A percentile compares a stretch with the other conserved stretches of the same genome.
These are phyloP conservation scores for Chloris gayana DNA, from an alignment of 176 grass and related monocot genomes.

Conservation along the genomic window DNA sequence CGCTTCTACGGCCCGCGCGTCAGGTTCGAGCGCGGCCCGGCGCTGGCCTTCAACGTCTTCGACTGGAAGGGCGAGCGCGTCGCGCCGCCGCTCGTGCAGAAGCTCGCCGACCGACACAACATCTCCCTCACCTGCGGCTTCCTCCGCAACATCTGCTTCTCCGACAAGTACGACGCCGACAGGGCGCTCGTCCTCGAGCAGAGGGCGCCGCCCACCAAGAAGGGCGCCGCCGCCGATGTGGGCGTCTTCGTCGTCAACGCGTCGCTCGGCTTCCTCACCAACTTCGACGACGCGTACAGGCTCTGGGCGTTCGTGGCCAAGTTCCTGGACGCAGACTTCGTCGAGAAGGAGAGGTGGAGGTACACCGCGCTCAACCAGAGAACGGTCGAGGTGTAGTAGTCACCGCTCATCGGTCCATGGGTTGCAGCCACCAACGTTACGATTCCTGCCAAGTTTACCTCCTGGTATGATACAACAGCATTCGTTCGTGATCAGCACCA, in stretches of 20 bases:
- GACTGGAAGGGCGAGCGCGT: constrained; percentile 88
- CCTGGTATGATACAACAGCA: background rate
- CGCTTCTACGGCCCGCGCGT: constrained; percentile 73
- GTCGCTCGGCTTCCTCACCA: constrained; percentile 79
- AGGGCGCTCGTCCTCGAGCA: constrained; percentile 53
- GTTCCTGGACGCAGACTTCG: constrained; percentile 90
- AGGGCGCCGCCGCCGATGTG: constrained; percentile 38
- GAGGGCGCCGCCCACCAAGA: constrained; percentile 20
- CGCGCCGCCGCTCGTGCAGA: constrained; percentile 75
- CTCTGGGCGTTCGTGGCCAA: constrained; percentile 91
- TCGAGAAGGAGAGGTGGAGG: constrained; percentile 96
- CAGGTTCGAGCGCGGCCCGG: constrained; percentile 79
- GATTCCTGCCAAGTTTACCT: background rate
- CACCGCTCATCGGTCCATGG: no score
- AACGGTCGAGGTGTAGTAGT: constrained; percentile 56
- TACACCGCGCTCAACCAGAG: constrained; percentile 88
- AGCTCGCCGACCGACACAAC: constrained; percentile 83
- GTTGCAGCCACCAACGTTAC: background rate
- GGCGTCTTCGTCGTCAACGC: constrained; percentile 82
- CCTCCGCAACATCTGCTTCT: constrained; percentile 75
- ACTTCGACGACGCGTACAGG: constrained; percentile 89
- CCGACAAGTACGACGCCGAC: constrained; percentile 60
- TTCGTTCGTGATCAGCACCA: no score
- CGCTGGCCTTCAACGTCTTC: constrained; percentile 92
- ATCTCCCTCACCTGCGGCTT: constrained; percentile 84